A percentile compares a stretch with the other conserved stretches of the same genome.
Conservation (phyloP, 2,329 filamentous ascomycete genomes). For the Botrytis tulipae region DNA sequence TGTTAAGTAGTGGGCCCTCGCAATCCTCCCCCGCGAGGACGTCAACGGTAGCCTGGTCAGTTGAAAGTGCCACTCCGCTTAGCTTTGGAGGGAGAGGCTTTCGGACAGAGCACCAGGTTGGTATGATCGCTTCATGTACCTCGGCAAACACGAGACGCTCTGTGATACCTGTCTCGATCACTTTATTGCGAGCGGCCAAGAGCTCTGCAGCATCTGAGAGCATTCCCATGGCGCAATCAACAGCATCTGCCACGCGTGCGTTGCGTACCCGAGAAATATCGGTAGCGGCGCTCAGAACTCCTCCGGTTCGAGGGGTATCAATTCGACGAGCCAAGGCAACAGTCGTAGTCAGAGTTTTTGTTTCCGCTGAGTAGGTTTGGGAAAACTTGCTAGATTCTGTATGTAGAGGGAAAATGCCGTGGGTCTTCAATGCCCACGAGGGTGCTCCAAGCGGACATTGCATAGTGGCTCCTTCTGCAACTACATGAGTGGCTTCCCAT, state of each 20-base stretch:
- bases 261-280: background rate
- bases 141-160: background rate
- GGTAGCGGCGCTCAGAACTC: background rate
- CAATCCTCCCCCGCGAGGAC: background rate
- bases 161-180: background rate
- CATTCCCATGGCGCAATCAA: conserved; percentile 5
- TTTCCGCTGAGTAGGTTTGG: background rate
- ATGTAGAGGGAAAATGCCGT: no score
- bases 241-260: conserved; percentile 7
- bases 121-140: background rate
- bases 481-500: background rate
- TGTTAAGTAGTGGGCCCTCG: conserved; percentile 4
- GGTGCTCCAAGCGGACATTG: conserved; percentile 1
- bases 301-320: background rate
- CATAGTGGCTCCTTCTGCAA: conserved; percentile 13
- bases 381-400: background rate
- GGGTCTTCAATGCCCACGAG: background rate
- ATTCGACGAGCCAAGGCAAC: conserved; percentile 1
- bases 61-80: conserved; percentile 3
- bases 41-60: background rate
- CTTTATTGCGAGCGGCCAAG: background rate
- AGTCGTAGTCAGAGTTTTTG: background rate
- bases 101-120: background rate
- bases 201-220: conserved; percentile 8
- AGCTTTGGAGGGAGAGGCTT: conserved; percentile 7